Evolutionary conservation across 495 filamentous ascomycete species (phyloP).

Genomic region (Trypethelium eluteriae): DNA sequence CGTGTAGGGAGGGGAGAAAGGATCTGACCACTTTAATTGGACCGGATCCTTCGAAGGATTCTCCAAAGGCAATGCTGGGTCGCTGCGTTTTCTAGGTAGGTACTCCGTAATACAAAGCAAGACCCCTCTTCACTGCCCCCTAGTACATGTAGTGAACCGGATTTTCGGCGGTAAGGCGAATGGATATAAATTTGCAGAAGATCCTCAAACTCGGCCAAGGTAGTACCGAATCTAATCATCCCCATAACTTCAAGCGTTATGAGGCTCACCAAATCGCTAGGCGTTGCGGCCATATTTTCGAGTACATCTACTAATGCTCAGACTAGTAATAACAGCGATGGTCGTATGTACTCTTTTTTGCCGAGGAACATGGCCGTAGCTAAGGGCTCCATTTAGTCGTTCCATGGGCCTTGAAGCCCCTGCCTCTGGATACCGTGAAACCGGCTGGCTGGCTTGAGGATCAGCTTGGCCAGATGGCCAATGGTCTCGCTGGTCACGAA

Average conservation of each 20-base stretch:
- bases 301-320: neutral
- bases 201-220: neutral
- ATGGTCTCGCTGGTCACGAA: conserved; percentile 54
- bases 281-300: neutral
- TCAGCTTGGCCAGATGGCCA: conserved; percentile 45
- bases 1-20: no score
- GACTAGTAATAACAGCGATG: neutral
- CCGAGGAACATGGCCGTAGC: neutral
- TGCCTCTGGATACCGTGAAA: conserved; percentile 51
- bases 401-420: conserved; percentile 40
- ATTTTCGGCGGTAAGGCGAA: neutral
- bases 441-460: conserved; percentile 55
- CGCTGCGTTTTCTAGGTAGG: no score
- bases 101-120: no score
- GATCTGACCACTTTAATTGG: no score
- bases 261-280: conserved; percentile 1
- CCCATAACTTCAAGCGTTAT: neutral
- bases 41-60: no score
- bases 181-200: conserved; percentile 6
- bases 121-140: neutral
- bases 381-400: conserved; percentile 25
- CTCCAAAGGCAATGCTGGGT: no score
- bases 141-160: neutral
- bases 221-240: neutral
- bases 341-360: neutral